Evolutionary conservation across 2,329 filamentous ascomycete species (phyloP).

Genomic region (Pseudogymnoascus sp.): DNA sequence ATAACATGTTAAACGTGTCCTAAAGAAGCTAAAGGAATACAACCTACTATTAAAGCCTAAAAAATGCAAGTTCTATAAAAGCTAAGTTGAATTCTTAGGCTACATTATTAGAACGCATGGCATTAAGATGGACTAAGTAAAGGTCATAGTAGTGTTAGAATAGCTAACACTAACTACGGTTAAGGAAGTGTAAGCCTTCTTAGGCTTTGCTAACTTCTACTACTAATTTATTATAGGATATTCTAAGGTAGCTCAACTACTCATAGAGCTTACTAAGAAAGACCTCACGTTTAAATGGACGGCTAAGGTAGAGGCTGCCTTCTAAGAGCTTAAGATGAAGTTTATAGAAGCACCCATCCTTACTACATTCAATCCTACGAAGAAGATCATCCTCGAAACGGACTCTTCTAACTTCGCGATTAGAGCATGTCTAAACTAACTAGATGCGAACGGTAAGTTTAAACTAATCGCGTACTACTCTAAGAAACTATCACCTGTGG

Average conservation of each 20-base stretch:
- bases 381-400: background rate
- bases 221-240: slow-evolving; percentile 24
- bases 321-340: background rate
- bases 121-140: slow-evolving; percentile 15
- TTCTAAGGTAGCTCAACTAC: background rate
- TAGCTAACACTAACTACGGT: slow-evolving; percentile 15
- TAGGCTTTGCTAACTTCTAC: slow-evolving; percentile 29
- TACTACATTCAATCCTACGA: background rate
- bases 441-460: background rate
- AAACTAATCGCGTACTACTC: background rate
- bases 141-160: slow-evolving; percentile 15
- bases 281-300: background rate
- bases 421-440: background rate
- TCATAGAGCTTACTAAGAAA: background rate
- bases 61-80: slow-evolving; percentile 16
- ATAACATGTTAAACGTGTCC: slow-evolving; percentile 9
- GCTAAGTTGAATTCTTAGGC: slow-evolving; percentile 15
- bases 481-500: background rate
- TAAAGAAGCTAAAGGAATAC: slow-evolving; percentile 6
- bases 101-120: slow-evolving; percentile 13
- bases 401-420: background rate
- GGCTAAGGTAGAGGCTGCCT: background rate
- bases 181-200: slow-evolving; percentile 22
- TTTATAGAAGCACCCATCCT: background rate
- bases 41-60: background rate